A percentile compares a stretch with the other conserved stretches of the same genome.
These are phyloP conservation scores for Candida orba DNA, from an alignment of 805 yeast species.

Conservation along the genomic window DNA sequence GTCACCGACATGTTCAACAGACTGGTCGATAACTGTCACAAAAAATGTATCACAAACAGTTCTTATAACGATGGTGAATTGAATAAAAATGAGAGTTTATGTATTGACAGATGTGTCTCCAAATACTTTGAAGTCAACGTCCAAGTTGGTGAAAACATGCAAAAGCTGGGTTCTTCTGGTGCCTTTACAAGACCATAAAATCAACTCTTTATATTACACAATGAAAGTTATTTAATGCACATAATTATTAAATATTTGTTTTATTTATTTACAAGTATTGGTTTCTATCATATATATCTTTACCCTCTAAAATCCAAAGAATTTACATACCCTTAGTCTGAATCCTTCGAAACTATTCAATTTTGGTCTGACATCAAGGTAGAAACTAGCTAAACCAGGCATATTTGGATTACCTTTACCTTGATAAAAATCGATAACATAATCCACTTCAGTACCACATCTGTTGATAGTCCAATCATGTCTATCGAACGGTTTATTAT, in stretches of 20 bases:
- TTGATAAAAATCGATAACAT: constrained; percentile 84
- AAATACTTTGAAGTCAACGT: constrained; percentile 93
- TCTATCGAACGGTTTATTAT: constrained; percentile 82
- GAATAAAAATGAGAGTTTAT: constrained; percentile 71
- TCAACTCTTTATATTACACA: background rate
- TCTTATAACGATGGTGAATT: constrained; percentile 66
- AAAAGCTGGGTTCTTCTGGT: constrained; percentile 40
- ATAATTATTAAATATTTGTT: background rate
- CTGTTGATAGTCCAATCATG: constrained; percentile 91
- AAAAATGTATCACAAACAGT: constrained; percentile 63
- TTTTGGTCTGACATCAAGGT: constrained; percentile 88
- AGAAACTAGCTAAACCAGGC: constrained; percentile 53
- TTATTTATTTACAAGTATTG: constrained; percentile 3
- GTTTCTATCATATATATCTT: background rate
- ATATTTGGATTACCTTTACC: constrained; percentile 42
- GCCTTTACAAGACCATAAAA: constrained; percentile 26
- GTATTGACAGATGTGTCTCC: constrained; percentile 93
- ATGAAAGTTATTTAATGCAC: constrained; percentile 1
- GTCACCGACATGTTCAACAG: constrained; percentile 97
- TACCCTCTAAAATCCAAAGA: constrained; percentile 42
- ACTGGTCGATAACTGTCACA: constrained; percentile 81
- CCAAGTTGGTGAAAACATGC: constrained; percentile 81
- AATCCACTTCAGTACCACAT: constrained; percentile 77
- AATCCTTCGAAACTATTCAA: constrained; percentile 75
- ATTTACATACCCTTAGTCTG: constrained; percentile 55